phyloP scores from a whole-genome alignment of 768 basidiomycete genomes.

The Filobasidium floriforme region DNA sequence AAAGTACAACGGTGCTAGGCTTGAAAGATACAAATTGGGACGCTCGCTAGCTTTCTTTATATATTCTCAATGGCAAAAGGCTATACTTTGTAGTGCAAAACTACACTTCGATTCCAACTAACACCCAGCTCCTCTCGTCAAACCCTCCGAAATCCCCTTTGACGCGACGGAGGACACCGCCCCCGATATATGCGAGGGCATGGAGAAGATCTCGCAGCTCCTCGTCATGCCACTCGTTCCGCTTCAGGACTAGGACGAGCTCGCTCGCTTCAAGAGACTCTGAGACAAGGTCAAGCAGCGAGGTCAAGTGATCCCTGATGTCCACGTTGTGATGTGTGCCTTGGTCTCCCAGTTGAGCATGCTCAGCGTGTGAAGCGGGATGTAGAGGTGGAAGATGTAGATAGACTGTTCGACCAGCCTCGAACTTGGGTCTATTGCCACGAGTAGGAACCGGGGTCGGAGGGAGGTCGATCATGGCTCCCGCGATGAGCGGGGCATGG shows the following conservation, averaged over 20 bases:
- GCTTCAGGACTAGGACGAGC: conserved; percentile 37
- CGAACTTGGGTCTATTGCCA: conserved; percentile 3
- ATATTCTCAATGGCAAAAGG: too few species aligned
- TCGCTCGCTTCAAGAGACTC: conserved; percentile 35
- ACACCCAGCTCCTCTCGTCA: conserved; percentile 39
- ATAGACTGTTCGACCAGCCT: conserved; percentile 17
- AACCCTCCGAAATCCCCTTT: conserved; percentile 28
- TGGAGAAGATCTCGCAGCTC: conserved; percentile 36
- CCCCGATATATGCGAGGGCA: conserved; percentile 41
- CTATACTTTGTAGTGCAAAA: too few species aligned
- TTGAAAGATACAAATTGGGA: too few species aligned
- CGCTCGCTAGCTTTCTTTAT: too few species aligned
- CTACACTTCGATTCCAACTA: conserved; percentile 38
- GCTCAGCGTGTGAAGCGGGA: background rate
- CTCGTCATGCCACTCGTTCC: conserved; percentile 33
- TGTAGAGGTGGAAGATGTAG: conserved; percentile 14
- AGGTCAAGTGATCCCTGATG: conserved; percentile 39
- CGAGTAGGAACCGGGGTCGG: conserved; percentile 2
- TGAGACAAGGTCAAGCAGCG: conserved; percentile 38
- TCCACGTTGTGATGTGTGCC: conserved; percentile 23
- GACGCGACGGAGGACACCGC: conserved; percentile 33
- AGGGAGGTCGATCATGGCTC: conserved; percentile 34
- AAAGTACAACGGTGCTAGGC: too few species aligned
- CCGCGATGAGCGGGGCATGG: conserved; percentile 28
- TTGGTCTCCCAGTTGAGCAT: background rate